These are phyloP conservation scores for Phytopythium sindhum DNA, from an alignment of 352 stramenopile genomes.

Conservation along the genomic window DNA sequence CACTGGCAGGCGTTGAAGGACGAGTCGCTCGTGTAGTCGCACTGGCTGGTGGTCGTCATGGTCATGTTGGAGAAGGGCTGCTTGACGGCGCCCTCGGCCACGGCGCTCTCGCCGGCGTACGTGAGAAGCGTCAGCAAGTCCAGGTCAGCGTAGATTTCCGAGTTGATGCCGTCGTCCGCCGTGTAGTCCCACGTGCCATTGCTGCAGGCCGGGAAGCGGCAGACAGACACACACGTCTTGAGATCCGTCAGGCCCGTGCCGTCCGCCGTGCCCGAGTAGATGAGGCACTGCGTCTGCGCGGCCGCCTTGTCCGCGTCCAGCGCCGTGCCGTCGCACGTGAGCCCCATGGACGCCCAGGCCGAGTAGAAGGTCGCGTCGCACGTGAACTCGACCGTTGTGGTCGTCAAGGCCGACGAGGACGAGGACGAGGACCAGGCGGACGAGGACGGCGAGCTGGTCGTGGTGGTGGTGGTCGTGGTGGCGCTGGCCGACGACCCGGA, in stretches of 20 bases:
- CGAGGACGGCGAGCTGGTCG: constrained; percentile 9
- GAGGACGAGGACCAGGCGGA: constrained; percentile 5
- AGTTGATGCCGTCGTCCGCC: constrained; percentile 58
- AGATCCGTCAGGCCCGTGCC: constrained; percentile 46
- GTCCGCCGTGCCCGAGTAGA: constrained; percentile 66
- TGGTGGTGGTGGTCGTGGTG: no score
- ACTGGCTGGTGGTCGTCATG: constrained; percentile 48
- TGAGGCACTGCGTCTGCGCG: constrained; percentile 61
- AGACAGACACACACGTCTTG: constrained; percentile 76
- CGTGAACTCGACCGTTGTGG: constrained; percentile 45
- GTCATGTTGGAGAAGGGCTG: constrained; percentile 53
- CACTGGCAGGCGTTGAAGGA: constrained; percentile 65
- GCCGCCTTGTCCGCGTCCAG: constrained; percentile 49
- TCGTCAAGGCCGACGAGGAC: constrained; percentile 2
- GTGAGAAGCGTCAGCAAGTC: constrained; percentile 65
- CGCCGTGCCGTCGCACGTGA: constrained; percentile 50
- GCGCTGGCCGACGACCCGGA: constrained; percentile 4
- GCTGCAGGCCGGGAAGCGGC: constrained; percentile 68
- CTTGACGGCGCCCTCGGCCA: constrained; percentile 25
- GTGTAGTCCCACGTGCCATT: constrained; percentile 79
- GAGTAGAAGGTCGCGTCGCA: constrained; percentile 78
- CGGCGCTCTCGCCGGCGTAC: constrained; percentile 30
- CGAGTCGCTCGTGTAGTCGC: constrained; percentile 48
- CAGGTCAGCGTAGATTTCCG: constrained; percentile 60
- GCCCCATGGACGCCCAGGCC: constrained; percentile 62